These are phyloP conservation scores for Mycena polygramma DNA, from an alignment of 768 basidiomycete genomes.

Conservation along the genomic window DNA sequence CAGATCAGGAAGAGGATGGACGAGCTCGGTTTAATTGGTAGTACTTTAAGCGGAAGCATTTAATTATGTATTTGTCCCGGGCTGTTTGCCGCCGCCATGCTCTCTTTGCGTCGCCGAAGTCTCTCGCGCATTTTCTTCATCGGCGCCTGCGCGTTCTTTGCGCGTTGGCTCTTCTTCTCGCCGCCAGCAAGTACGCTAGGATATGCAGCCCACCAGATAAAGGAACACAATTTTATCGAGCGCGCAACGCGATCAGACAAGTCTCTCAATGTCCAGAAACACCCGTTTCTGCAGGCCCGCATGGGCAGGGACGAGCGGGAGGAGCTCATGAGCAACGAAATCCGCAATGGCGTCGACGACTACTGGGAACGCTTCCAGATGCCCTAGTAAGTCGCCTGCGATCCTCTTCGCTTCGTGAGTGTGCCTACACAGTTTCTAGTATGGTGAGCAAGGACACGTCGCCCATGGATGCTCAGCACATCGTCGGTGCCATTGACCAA, in stretches of 20 bases:
- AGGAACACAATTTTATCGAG: conserved; percentile 66
- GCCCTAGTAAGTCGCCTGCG: conserved; percentile 77
- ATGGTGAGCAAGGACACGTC: conserved; percentile 87
- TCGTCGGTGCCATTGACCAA: conserved; percentile 91
- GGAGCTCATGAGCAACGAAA: conserved; percentile 83
- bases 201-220: conserved; percentile 55
- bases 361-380: conserved; percentile 95
- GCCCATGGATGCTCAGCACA: conserved; percentile 91
- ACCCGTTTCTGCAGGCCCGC: conserved; percentile 89
- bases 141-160: conserved; percentile 48
- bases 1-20: conserved; percentile 14
- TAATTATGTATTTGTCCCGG: conserved; percentile 15
- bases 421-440: conserved; percentile 51
- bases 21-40: conserved; percentile 22
- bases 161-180: conserved; percentile 55
- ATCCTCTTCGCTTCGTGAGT: conserved; percentile 8
- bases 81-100: conserved; percentile 24
- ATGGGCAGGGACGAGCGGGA: conserved; percentile 88
- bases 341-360: conserved; percentile 83
- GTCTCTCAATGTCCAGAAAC: conserved; percentile 88
- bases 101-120: conserved; percentile 63
- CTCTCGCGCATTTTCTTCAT: conserved; percentile 59
- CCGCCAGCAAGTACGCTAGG: conserved; percentile 41
- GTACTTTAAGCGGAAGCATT: conserved; percentile 17
- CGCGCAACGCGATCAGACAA: conserved; percentile 75